These are phyloP conservation scores for Pichia paraexigua DNA, from an alignment of 805 yeast genomes.

Conservation along the genomic window DNA sequence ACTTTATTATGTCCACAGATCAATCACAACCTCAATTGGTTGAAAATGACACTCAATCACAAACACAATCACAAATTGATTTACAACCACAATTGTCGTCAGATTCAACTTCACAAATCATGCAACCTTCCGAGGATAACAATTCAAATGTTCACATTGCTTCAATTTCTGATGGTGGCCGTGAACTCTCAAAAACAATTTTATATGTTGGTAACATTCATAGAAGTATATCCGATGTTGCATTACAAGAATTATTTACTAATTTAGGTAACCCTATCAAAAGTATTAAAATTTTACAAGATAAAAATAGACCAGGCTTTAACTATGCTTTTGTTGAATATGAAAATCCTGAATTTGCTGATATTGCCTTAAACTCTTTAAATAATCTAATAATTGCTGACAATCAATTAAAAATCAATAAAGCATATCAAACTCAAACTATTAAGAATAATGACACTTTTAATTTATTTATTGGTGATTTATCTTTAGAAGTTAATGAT, in stretches of 20 bases:
- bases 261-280: conserved; percentile 50
- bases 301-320: conserved; percentile 64
- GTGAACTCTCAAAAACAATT: conserved; percentile 66
- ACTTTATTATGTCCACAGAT: conserved; percentile 8
- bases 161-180: conserved; percentile 46
- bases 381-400: conserved; percentile 49
- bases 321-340: conserved; percentile 84
- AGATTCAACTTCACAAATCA: not conserved
- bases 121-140: not conserved
- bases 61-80: not conserved
- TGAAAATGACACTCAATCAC: not conserved
- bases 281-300: conserved; percentile 63
- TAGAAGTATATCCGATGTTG: conserved; percentile 55
- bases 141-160: not conserved
- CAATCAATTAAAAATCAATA: conserved; percentile 56
- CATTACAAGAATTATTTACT: conserved; percentile 49
- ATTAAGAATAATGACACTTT: conserved; percentile 46
- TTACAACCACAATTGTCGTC: not conserved
- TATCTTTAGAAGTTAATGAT: conserved; percentile 76
- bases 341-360: conserved; percentile 49
- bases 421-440: conserved; percentile 81
- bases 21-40: not conserved
- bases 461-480: conserved; percentile 81
- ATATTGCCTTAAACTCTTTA: conserved; percentile 50
- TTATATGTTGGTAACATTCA: conserved; percentile 72